Evolutionary conservation across 768 basidiomycete genomes (phyloP), one percentile per base, ranked within the genome.

Genomic region (Leccinum boreale): DNA sequence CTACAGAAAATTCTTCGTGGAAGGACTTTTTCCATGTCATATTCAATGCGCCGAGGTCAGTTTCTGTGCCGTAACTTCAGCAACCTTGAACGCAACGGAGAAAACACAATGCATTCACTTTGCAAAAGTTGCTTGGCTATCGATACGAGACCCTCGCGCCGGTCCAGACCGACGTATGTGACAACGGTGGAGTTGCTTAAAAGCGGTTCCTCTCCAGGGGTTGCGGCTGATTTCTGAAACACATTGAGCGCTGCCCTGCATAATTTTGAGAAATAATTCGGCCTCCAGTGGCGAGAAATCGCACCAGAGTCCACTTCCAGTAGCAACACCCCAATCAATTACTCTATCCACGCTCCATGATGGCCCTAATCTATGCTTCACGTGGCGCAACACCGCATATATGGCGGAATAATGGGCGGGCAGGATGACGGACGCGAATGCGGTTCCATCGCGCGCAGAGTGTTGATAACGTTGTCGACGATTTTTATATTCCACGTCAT

Each of bases 381-480:
- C 63, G 61, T 92, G 86, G 49, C 81, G 76, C 17, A 95, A 73
- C 5, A 94, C 90, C n/a, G 87, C 77, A 50, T 75, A 79, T 52
- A 94, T 88, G 2, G 86, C 91, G 48, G 91, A 83, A 69, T 90
- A 95, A 74, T 94, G 89, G 3, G 87, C 85, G 1, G 93, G 93
- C 61, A 95, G 80, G n/a, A 86, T 89, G 50, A 94, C 80, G 12
- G 90, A 85, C 14, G 89, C 87, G 69, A 94, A 95, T 5, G 93
- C 93, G 24, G 89, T 85, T 23, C 87, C 91, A 61, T 94, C 90
- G 26, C 88, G 80, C 55, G 81, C 78, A 42, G 76, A 76, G 70
- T 90, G 89, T 26, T 80, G 80, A 56, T 72, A 72, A 35, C 80
- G 78, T 65, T 89, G 86, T 53, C 76, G 73, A 44, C 77, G 74